Evolutionary conservation across 176 grass and related monocot species (phyloP).

Genomic region (Miscanthus lutarioriparius): DNA sequence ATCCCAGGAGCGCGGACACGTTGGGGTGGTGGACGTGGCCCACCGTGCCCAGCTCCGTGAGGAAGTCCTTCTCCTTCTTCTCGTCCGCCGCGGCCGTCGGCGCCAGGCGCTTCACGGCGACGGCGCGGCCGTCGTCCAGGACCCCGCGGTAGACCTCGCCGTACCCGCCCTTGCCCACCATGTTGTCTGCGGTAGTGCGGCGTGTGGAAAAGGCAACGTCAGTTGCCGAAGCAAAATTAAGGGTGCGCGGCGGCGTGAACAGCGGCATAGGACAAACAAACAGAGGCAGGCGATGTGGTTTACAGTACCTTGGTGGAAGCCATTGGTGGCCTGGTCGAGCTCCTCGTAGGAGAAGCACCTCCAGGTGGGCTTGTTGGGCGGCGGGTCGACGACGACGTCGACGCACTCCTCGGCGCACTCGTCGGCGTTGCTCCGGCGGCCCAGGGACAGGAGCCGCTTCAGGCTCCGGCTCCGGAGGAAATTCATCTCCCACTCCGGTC

Average conservation of each 20-base stretch:
- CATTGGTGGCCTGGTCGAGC: conserved; percentile 57
- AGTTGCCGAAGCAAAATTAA: background rate
- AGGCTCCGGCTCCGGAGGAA: conserved; percentile 70
- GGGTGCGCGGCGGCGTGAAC: background rate
- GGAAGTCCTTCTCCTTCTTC: conserved; percentile 89
- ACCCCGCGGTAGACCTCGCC: conserved; percentile 89
- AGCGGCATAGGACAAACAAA: background rate
- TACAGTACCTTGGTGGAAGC: conserved; percentile 66
- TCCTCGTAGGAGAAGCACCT: conserved; percentile 78
- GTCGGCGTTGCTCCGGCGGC: conserved; percentile 46
- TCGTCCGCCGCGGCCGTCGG: conserved; percentile 52
- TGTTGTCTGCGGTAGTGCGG: conserved; percentile 45
- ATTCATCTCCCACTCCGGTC: background rate
- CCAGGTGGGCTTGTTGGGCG: conserved; percentile 53
- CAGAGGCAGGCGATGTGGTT: background rate
- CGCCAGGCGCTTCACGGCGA: conserved; percentile 75
- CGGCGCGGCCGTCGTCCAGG: conserved; percentile 52
- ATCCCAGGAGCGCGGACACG: conserved; percentile 72
- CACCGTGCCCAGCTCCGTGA: conserved; percentile 89
- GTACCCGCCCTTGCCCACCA: conserved; percentile 82
- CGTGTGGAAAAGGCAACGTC: background rate
- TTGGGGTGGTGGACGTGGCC: conserved; percentile 84
- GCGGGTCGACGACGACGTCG: conserved; percentile 9
- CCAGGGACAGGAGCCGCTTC: conserved; percentile 61
- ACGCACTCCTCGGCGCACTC: conserved; percentile 37